These are phyloP conservation scores for Graphium sp. DNA, from an alignment of 2,329 filamentous ascomycete species.

Conservation along the genomic window DNA sequence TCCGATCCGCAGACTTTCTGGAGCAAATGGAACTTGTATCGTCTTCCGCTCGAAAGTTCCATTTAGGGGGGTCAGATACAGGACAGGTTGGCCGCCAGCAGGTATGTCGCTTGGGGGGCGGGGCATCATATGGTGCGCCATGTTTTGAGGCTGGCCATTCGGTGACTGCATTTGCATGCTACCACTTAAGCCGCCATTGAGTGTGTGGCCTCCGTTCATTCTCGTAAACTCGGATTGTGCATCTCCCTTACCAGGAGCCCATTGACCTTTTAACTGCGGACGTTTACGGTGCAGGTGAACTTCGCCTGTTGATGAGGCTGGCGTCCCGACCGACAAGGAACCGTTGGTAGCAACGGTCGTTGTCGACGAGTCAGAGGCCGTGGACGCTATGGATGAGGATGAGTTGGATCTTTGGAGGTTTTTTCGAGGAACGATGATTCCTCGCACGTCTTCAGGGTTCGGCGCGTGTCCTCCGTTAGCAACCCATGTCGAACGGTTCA, in stretches of 20 bases:
- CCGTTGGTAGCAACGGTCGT: constrained; percentile 48
- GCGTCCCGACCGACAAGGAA: constrained; percentile 44
- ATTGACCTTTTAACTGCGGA: constrained; percentile 30
- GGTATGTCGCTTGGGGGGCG: constrained; percentile 46
- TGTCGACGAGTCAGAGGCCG: constrained; percentile 37
- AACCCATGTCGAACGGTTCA: constrained; percentile 49
- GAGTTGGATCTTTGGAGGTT: constrained; percentile 76
- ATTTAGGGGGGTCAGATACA: constrained; percentile 81
- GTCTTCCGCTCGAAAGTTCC: constrained; percentile 95
- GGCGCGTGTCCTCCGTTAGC: constrained; percentile 34
- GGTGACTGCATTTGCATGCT: constrained; percentile 18
- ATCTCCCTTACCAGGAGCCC: constrained; percentile 31
- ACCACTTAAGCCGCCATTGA: constrained; percentile 17
- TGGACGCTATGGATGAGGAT: constrained; percentile 67
- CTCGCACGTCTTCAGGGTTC: constrained; percentile 63
- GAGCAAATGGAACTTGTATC: constrained; percentile 79
- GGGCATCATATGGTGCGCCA: constrained; percentile 27
- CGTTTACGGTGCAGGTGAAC: constrained; percentile 32
- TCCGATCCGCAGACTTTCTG: constrained; percentile 88
- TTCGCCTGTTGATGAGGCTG: constrained; percentile 27
- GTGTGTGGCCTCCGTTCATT: constrained; percentile 19
- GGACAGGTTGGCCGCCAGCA: constrained; percentile 53
- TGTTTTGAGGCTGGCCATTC: constrained; percentile 18
- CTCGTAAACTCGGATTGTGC: constrained; percentile 28
- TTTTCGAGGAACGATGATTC: constrained; percentile 85